Conservation (phyloP, 116 monocot species). For the Phalaenopsis hybrid region DNA sequence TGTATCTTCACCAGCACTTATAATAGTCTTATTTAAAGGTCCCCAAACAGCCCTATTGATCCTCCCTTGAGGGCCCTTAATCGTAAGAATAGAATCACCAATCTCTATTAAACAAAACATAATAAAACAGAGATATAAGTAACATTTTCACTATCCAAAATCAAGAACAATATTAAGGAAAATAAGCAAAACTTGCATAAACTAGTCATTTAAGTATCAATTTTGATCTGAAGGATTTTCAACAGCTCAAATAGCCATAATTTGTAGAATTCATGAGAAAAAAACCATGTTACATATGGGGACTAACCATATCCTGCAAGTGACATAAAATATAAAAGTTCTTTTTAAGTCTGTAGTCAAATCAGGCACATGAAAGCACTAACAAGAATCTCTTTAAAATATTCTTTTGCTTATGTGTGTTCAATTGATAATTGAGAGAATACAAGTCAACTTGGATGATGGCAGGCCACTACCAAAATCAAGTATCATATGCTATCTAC, state of each 20-base stretch:
- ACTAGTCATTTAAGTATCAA: neutral
- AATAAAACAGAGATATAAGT: neutral
- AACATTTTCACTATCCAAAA: neutral
- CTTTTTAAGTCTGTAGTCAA: too few relatives aligned
- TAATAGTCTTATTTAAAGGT: slow-evolving; percentile 88
- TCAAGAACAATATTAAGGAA: neutral
- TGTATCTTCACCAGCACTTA: slow-evolving; percentile 95
- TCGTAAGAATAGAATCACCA: slow-evolving; percentile 63
- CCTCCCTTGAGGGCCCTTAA: slow-evolving; percentile 79
- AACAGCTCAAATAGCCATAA: neutral
- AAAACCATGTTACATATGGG: neutral
- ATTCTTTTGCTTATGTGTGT: neutral
- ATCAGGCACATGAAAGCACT: too few relatives aligned
- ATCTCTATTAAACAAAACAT: slow-evolving; percentile 44
- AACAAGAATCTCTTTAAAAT: neutral
- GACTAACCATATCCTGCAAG: too few relatives aligned
- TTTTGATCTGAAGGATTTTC: neutral
- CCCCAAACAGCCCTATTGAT: slow-evolving; percentile 97
- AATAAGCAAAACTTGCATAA: neutral
- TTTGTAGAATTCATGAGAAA: neutral
- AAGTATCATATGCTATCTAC: too few relatives aligned
- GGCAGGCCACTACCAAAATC: too few relatives aligned
- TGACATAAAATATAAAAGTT: too few relatives aligned
- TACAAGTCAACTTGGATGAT: neutral
- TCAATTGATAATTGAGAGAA: neutral